Evolutionary conservation across 208 protist species (phyloP).

Genomic region (Endotrypanum monterogeii): DNA sequence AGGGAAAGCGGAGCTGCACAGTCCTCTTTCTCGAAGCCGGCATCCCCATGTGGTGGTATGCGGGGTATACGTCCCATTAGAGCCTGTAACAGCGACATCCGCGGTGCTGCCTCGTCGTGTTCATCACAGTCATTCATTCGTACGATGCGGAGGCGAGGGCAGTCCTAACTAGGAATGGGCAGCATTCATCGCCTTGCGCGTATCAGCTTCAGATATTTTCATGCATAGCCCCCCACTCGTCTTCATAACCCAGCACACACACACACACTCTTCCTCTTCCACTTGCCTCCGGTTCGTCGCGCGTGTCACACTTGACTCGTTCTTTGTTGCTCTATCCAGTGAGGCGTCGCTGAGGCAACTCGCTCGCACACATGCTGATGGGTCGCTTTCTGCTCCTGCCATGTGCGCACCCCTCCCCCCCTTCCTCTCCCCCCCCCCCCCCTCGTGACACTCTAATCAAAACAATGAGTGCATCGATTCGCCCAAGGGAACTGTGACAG

Average conservation of each 20-base stretch:
- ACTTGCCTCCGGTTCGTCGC: not conserved
- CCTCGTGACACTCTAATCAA: not conserved
- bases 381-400: not conserved
- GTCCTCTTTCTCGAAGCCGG: not conserved
- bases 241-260: too few relatives aligned
- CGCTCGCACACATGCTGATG: not conserved
- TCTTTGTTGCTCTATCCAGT: not conserved
- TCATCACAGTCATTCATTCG: not conserved
- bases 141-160: not conserved
- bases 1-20: too few relatives aligned
- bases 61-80: not conserved
- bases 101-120: not conserved
- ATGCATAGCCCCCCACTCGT: too few relatives aligned
- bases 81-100: not conserved
- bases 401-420: too few relatives aligned
- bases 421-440: too few relatives aligned
- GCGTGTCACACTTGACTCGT: too few relatives aligned
- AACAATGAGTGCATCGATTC: not conserved
- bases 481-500: not conserved
- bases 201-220: too few relatives aligned
- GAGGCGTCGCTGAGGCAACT: not conserved
- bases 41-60: not conserved
- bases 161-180: not conserved
- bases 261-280: not conserved
- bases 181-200: too few relatives aligned